Evolutionary conservation across 768 basidiomycete genomes (phyloP), one percentile per base, ranked within the genome.

Genomic region (Panaeolus papilionaceus): DNA sequence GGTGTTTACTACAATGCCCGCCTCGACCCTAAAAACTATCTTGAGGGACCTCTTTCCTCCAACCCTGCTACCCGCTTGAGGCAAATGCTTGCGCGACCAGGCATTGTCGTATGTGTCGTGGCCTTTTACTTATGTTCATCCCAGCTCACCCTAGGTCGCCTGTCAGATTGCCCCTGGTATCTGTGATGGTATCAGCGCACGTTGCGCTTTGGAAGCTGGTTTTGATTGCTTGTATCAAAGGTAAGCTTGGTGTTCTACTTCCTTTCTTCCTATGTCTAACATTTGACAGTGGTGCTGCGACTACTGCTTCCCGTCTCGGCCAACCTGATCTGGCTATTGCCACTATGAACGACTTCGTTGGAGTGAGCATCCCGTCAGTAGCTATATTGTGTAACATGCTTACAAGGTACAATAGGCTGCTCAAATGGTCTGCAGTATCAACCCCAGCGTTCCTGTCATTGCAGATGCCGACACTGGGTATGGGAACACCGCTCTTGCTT

Each of bases 381-480:
- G 12, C 7, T 28, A 23, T 38, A n/a, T 23, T 37, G 20, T 44
- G 16, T 28, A 68, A 26, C 42, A 42, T 33, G 65, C 54, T 61
- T 2, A 51, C 12, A 7, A 39, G 58, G 37, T 49, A 11, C 16
- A n/a, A 61, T 63, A 88, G 86, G 86, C 86, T 54, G 91, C 88
- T 3, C 85, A 88, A 73, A 91, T 92, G 89, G 89, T 92, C 62
- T 89, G 88, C 75, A 81, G 88, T 64, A 71, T 92, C 63, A 81
- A 88, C 71, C 90, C 91, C 0, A 81, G 85, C 3, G 80, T 85
- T 0, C 92, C 92, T 0, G 88, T 93, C 20, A 92, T 93, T 68
- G 92, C 91, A 0, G 92, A 93, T 70, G 92, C 92, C 11, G 92
- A 93, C 73, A 93, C 91, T 64, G 92, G 91, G 88, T 89, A 75